These are phyloP conservation scores for Starmerella bombi DNA, from an alignment of 805 yeast genomes.

Conservation along the genomic window DNA sequence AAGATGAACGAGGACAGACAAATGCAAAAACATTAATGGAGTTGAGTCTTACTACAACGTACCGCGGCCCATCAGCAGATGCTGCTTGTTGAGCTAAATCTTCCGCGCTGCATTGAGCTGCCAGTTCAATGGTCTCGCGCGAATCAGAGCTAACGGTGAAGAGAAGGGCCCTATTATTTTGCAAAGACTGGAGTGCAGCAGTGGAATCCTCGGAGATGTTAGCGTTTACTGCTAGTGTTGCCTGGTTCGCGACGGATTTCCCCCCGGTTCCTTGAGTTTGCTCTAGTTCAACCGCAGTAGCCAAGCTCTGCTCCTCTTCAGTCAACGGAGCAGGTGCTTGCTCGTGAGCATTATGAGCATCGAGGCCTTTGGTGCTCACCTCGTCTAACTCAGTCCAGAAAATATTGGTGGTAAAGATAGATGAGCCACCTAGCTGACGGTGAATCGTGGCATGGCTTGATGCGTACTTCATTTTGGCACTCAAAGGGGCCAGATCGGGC, in stretches of 20 bases:
- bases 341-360: constrained; percentile 30
- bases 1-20: constrained; percentile 81
- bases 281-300: constrained; percentile 36
- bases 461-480: constrained; percentile 86
- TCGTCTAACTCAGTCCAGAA: constrained; percentile 48
- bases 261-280: constrained; percentile 27
- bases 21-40: constrained; percentile 49
- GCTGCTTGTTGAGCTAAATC: constrained; percentile 29
- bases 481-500: constrained; percentile 73
- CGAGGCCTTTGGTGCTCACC: constrained; percentile 38
- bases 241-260: constrained; percentile 18
- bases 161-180: constrained; percentile 12
- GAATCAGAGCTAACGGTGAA: constrained; percentile 39
- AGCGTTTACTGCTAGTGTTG: constrained; percentile 17
- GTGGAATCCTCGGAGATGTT: constrained; percentile 17
- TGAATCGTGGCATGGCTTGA: constrained; percentile 69
- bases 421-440: constrained; percentile 54
- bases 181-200: constrained; percentile 19
- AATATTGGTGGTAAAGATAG: constrained; percentile 37
- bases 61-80: constrained; percentile 38
- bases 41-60: constrained; percentile 28
- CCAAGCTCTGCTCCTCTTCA: constrained; percentile 42
- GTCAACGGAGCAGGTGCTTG: constrained; percentile 39
- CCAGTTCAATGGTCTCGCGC: constrained; percentile 37
- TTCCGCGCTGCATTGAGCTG: constrained; percentile 21